A percentile compares a stretch with the other conserved stretches of the same genome.
Conservation (phyloP, 2,329 filamentous ascomycete species). For the Reticulascus tulasneorum region DNA sequence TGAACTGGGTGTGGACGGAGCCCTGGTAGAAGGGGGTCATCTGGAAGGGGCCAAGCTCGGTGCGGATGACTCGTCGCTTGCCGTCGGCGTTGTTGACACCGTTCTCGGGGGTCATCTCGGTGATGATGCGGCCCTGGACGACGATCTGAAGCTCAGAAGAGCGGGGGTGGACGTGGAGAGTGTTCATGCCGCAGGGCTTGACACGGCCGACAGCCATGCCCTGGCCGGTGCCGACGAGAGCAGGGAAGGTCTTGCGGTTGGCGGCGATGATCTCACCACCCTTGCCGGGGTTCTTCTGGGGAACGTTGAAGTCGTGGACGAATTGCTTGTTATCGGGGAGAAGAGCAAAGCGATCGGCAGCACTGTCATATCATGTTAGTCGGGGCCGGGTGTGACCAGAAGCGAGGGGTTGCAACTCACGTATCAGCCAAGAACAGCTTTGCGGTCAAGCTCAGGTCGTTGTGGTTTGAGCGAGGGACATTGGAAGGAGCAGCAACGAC, state of each 20-base stretch:
- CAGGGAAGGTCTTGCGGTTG: slow-evolving; percentile 54
- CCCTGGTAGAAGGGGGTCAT: slow-evolving; percentile 54
- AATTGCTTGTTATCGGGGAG: slow-evolving; percentile 41
- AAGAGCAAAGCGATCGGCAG: slow-evolving; percentile 38
- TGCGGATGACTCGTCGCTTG: slow-evolving; percentile 26
- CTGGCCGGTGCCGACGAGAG: slow-evolving; percentile 47
- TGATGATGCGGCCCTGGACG: slow-evolving; percentile 42
- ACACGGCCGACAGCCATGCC: slow-evolving; percentile 50
- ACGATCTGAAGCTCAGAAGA: slow-evolving; percentile 50
- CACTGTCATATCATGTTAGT: slow-evolving; percentile 24
- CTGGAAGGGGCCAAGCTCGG: slow-evolving; percentile 36
- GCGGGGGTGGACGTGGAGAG: slow-evolving; percentile 52
- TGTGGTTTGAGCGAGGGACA: slow-evolving; percentile 1
- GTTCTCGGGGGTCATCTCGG: slow-evolving; percentile 51
- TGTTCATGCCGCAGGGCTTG: slow-evolving; percentile 52
- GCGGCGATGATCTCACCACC: slow-evolving; percentile 48
- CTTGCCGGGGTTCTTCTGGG: slow-evolving; percentile 24
- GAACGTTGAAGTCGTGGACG: slow-evolving; percentile 44
- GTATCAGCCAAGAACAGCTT: too few species aligned
- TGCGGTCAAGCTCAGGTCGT: slow-evolving; percentile 22
- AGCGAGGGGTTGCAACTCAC: slow-evolving; percentile 17
- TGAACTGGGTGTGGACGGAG: slow-evolving; percentile 52
- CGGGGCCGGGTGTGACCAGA: neutral
- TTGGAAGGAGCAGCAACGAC: slow-evolving; percentile 20
- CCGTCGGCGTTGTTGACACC: slow-evolving; percentile 32